These are phyloP conservation scores for Trapa bicornis DNA, from an alignment of 345 rosid species.

Conservation along the genomic window DNA sequence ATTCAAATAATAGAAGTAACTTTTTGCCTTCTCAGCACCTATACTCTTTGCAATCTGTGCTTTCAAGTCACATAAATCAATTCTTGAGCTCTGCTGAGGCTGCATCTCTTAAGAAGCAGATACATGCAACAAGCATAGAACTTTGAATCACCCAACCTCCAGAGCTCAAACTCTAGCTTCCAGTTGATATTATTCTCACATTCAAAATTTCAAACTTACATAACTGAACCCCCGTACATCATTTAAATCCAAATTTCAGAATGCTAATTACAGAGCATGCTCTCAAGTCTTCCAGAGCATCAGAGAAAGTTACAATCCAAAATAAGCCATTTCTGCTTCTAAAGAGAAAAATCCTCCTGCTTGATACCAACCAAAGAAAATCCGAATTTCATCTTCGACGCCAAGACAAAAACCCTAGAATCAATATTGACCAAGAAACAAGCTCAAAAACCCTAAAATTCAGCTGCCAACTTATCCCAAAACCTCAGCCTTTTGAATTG, in stretches of 20 bases:
- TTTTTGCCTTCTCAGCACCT: conserved; percentile 73
- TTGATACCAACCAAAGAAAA: conserved; percentile 39
- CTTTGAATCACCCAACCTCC: conserved; percentile 10
- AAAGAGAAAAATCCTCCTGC: conserved; percentile 18
- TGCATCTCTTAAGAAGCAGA: conserved; percentile 55
- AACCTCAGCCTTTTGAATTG: conserved; percentile 1
- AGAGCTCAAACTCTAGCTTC: conserved; percentile 8
- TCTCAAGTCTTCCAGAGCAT: not conserved
- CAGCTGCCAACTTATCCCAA: conserved; percentile 12
- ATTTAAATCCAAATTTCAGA: not conserved
- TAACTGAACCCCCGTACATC: conserved; percentile 5
- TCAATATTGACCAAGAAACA: conserved; percentile 15
- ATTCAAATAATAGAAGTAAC: conserved; percentile 61
- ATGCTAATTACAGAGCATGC: not conserved
- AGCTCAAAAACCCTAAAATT: conserved; percentile 47
- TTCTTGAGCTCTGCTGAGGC: conserved; percentile 63
- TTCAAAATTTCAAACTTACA: conserved; percentile 1
- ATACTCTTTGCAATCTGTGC: conserved; percentile 65
- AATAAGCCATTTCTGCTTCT: conserved; percentile 21
- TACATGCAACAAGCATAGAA: conserved; percentile 36
- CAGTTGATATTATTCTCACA: not conserved
- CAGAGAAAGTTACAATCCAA: conserved; percentile 6
- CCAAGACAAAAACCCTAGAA: conserved; percentile 53
- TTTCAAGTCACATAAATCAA: conserved; percentile 73
- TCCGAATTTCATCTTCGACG: conserved; percentile 22